Evolutionary conservation across 192 early-diverging fungal genomes (phyloP).

Genomic region (Tieghemiomyces parasiticus): DNA sequence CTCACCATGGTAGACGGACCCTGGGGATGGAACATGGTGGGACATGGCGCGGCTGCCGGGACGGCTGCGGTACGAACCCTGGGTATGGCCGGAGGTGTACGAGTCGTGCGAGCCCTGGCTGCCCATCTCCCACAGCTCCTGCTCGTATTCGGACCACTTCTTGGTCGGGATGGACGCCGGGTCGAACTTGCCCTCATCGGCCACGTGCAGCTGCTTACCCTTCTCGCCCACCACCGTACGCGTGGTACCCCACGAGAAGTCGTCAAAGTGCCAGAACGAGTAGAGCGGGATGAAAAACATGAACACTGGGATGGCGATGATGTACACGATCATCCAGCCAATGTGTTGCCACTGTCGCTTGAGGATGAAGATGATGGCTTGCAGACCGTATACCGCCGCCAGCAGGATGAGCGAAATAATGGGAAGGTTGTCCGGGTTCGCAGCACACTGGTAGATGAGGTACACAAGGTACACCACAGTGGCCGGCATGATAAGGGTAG

Average conservation of each 20-base stretch:
- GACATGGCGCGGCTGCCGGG: conserved; percentile 9
- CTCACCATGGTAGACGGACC: conserved; percentile 9
- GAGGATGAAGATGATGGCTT: conserved; percentile 74
- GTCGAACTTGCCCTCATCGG: conserved; percentile 64
- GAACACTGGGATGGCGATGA: conserved; percentile 82
- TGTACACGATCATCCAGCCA: conserved; percentile 94
- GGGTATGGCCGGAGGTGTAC: conserved; percentile 25
- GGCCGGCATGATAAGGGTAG: conserved; percentile 86
- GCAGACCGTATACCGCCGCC: conserved; percentile 76
- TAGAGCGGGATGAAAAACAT: conserved; percentile 71
- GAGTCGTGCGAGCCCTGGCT: conserved; percentile 35
- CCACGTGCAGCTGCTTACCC: conserved; percentile 45
- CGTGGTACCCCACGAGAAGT: conserved; percentile 99
- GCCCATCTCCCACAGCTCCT: conserved; percentile 47
- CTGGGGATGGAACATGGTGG: conserved; percentile 2
- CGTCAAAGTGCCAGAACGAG: conserved; percentile 98
- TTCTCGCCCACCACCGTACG: conserved; percentile 80
- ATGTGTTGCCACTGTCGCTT: conserved; percentile 85
- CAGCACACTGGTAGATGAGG: conserved; percentile 49
- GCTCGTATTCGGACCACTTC: conserved; percentile 73
- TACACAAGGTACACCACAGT: conserved; percentile 79
- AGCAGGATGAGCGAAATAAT: conserved; percentile 74
- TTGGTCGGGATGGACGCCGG: conserved; percentile 55
- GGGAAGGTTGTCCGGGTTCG: conserved; percentile 43
- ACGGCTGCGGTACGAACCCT: conserved; percentile 23